phyloP scores from a whole-genome alignment of 2,329 filamentous ascomycete species.

The Colletotrichum lentis region DNA sequence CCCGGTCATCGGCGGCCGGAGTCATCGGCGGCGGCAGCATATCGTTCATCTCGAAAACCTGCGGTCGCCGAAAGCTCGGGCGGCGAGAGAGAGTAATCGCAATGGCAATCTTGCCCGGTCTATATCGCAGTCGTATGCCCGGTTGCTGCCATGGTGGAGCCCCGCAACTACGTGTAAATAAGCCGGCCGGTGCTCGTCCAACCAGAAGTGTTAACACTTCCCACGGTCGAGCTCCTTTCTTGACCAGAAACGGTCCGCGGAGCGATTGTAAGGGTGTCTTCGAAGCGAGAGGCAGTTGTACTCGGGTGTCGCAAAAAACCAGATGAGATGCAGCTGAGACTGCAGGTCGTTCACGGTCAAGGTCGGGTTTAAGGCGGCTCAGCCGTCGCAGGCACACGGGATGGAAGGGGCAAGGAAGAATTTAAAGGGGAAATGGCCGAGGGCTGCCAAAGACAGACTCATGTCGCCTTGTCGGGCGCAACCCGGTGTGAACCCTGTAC shows the following conservation, averaged over 20 bases:
- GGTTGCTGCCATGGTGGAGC: constrained; percentile 27
- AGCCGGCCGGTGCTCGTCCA: neutral
- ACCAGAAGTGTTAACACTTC: neutral
- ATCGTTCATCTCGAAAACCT: constrained; percentile 43
- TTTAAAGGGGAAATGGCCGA: constrained; percentile 18
- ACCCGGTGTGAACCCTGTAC: constrained; percentile 1
- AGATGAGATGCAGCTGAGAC: constrained; percentile 14
- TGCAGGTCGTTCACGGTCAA: constrained; percentile 2
- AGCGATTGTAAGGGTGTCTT: neutral
- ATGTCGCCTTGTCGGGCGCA: constrained; percentile 17
- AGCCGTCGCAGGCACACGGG: neutral
- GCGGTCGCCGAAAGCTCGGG: constrained; percentile 9
- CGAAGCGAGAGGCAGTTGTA: neutral
- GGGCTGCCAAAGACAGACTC: constrained; percentile 20
- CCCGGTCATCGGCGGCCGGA: constrained; percentile 42
- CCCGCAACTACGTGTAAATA: constrained; percentile 2
- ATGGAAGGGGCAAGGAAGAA: constrained; percentile 18
- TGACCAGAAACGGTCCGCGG: neutral
- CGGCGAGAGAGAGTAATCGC: constrained; percentile 7
- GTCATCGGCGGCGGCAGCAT: constrained; percentile 54
- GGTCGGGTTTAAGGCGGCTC: constrained; percentile 3
- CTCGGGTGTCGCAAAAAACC: constrained; percentile 7
- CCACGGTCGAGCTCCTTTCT: neutral
- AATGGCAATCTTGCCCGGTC: constrained; percentile 24
- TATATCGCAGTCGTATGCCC: constrained; percentile 25